Conservation (phyloP, 78 protist species). For the Monosiga brevicollis region DNA sequence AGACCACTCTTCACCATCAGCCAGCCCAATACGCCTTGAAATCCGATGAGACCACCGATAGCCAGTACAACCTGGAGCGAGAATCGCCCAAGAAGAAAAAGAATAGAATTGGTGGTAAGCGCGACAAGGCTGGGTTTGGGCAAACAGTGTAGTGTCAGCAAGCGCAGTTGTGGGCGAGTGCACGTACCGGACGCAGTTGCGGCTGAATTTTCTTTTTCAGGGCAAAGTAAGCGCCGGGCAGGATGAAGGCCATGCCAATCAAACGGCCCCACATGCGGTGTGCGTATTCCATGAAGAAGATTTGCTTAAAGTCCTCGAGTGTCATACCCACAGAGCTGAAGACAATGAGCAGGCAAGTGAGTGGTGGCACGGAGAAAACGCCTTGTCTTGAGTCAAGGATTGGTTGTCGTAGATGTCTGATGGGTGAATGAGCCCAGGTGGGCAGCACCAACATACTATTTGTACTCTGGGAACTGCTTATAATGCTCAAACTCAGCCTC, state of each 20-base stretch:
- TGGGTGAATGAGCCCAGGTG: background rate
- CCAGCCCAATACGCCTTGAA: conserved; percentile 84
- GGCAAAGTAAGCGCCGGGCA: conserved; percentile 56
- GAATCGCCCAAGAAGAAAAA: no score
- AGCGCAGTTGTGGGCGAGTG: no score
- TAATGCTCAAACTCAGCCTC: conserved; percentile 75
- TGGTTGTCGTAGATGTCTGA: background rate
- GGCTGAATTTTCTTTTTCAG: conserved; percentile 26
- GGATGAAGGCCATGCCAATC: conserved; percentile 65
- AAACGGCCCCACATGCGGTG: conserved; percentile 71
- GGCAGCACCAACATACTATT: conserved; percentile 20
- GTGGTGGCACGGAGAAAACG: background rate
- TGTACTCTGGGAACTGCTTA: conserved; percentile 72
- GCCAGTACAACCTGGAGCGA: background rate
- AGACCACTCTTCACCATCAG: conserved; percentile 87
- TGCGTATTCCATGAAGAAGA: conserved; percentile 76
- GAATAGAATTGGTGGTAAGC: no score
- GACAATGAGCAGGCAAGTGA: background rate
- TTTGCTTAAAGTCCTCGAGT: conserved; percentile 67
- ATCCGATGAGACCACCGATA: background rate
- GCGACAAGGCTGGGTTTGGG: no score
- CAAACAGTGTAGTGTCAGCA: no score
- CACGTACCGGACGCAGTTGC: background rate
- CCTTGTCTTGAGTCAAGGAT: background rate
- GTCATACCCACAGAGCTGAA: conserved; percentile 21